phyloP scores from a whole-genome alignment of 805 yeast species.

The Ogataea chonburiensis region DNA sequence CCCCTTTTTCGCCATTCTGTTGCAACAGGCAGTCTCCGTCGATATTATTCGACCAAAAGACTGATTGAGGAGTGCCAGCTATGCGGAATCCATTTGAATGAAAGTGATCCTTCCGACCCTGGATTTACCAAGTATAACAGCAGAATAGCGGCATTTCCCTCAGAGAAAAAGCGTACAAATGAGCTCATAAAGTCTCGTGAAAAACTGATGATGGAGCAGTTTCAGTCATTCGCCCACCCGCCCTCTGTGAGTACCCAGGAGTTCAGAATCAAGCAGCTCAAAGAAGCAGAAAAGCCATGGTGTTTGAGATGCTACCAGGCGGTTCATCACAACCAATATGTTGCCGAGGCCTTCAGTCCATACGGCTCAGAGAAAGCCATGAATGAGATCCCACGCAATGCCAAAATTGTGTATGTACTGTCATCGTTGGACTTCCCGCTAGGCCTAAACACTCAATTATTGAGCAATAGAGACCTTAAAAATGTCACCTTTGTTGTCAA shows the following conservation, averaged over 20 bases:
- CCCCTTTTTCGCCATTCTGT: no score
- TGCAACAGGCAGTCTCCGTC: no score
- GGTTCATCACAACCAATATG: conserved; percentile 41
- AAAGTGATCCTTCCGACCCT: conserved; percentile 31
- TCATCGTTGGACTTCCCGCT: conserved; percentile 75
- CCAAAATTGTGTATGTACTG: conserved; percentile 56
- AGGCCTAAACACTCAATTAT: conserved; percentile 41
- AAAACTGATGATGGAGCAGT: conserved; percentile 8
- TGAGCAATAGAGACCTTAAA: conserved; percentile 35
- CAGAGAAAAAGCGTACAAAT: neutral
- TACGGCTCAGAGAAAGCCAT: conserved; percentile 34
- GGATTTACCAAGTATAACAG: conserved; percentile 44
- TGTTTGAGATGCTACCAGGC: conserved; percentile 52
- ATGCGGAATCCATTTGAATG: conserved; percentile 59
- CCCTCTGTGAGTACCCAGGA: conserved; percentile 5
- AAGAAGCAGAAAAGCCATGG: conserved; percentile 5
- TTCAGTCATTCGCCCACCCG: conserved; percentile 3
- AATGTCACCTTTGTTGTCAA: conserved; percentile 42
- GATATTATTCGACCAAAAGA: no score
- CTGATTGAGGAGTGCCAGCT: no score
- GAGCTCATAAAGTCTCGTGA: conserved; percentile 7
- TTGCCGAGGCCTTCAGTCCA: conserved; percentile 34
- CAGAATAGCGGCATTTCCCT: no score
- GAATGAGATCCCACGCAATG: conserved; percentile 40
- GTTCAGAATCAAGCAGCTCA: conserved; percentile 3